These are phyloP conservation scores for Coprinellus aureogranulatus DNA, from an alignment of 768 basidiomycete genomes.

Conservation along the genomic window DNA sequence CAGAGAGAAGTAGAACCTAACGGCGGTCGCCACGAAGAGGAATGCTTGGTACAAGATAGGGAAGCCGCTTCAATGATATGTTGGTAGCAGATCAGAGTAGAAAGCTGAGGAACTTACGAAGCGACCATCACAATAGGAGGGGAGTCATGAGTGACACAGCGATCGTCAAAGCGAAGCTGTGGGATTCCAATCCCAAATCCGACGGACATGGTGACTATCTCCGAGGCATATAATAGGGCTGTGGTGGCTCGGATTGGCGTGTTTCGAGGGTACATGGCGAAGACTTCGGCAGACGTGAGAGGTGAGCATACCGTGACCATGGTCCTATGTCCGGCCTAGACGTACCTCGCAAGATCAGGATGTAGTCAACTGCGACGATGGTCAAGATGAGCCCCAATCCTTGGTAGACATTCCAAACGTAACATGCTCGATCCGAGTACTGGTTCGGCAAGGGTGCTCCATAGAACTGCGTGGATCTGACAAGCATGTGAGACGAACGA, in stretches of 20 bases:
- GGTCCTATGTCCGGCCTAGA: no score
- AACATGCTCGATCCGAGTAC: conserved; percentile 40
- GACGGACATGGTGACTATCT: conserved; percentile 30
- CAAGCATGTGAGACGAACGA: no score
- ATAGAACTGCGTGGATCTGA: conserved; percentile 28
- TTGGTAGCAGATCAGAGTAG: neutral
- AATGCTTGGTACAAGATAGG: conserved; percentile 36
- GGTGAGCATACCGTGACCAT: no score
- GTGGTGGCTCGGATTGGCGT: conserved; percentile 24
- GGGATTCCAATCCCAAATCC: conserved; percentile 29
- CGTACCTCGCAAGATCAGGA: conserved; percentile 40
- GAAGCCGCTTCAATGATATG: conserved; percentile 17
- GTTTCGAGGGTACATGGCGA: conserved; percentile 40
- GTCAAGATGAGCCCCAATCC: conserved; percentile 30
- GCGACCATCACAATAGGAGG: conserved; percentile 30
- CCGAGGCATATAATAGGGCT: conserved; percentile 22
- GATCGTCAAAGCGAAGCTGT: conserved; percentile 29
- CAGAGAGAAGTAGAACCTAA: conserved; percentile 32
- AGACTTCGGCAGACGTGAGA: no score
- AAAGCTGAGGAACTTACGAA: conserved; percentile 21
- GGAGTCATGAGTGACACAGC: conserved; percentile 27
- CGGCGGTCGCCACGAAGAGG: conserved; percentile 36
- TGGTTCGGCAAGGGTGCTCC: conserved; percentile 30
- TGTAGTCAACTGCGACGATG: conserved; percentile 32
- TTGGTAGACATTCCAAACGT: conserved; percentile 44